Evolutionary conservation across 768 basidiomycete species (phyloP).

Genomic region (Russula foetens): DNA sequence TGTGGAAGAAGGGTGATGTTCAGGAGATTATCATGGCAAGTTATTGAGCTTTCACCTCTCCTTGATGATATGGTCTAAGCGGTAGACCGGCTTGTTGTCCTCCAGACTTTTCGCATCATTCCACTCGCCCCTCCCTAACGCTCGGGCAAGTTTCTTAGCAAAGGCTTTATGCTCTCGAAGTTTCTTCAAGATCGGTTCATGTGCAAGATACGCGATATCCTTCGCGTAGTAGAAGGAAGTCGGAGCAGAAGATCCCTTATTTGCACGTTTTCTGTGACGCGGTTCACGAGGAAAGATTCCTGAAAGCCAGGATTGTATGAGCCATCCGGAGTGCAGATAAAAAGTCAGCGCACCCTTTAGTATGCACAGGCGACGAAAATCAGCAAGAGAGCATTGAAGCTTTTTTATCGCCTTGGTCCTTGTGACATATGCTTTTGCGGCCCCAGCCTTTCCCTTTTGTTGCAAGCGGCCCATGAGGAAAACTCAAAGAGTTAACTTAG

Average conservation of each 20-base stretch:
- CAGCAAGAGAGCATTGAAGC: constrained; percentile 91
- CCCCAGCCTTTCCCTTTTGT: constrained; percentile 84
- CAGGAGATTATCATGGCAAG: not conserved
- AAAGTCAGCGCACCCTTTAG: constrained; percentile 65
- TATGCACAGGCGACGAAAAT: constrained; percentile 95
- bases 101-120: constrained; percentile 88
- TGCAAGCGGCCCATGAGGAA: constrained; percentile 62
- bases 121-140: constrained; percentile 93
- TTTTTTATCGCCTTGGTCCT: constrained; percentile 89
- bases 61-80: constrained; percentile 93
- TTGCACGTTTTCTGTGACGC: constrained; percentile 81
- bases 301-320: constrained; percentile 28
- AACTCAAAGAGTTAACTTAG: too few relatives aligned
- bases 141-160: constrained; percentile 91
- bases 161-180: constrained; percentile 97
- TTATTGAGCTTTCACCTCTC: constrained; percentile 59
- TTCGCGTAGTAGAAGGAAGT: constrained; percentile 98
- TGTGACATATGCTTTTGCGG: constrained; percentile 87
- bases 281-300: constrained; percentile 98
- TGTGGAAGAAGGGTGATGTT: constrained; percentile 24
- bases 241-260: constrained; percentile 95
- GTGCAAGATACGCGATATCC: constrained; percentile 94
- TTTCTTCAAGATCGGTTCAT: constrained; percentile 91
- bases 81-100: constrained; percentile 86
- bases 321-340: not conserved